Base-by-base conservation (phyloP, 2,329 filamentous ascomycete genomes). In the Fusarium sp. region DNA sequence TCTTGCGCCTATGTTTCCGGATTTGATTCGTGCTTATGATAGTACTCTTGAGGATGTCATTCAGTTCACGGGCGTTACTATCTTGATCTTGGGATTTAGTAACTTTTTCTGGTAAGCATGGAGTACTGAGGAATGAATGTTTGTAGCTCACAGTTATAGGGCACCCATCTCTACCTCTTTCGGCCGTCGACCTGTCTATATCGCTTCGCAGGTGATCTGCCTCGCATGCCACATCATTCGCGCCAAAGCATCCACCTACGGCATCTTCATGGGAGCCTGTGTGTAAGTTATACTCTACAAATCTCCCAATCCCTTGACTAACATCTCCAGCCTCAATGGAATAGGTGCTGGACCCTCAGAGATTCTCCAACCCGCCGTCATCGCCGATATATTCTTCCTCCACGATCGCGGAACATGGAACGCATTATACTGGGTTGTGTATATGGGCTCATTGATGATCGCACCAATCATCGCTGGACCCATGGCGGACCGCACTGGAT, bases 391-490 rank as follows among this genome's bases (percentile, higher is more conserved):
- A 18, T 73, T 67, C 45, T 73, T 73, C 49, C 71, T 73, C 6
- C 70, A 73, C 47, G 71, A 73, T 17, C 61, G 71, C 9, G 70
- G 71, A 24, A 73, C 60, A 36, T 73, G 71, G 71, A 73, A 73
- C 28, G 65, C 71, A 7, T 22, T 73, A 41, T 73, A 73, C 17
- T 73, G 70, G 71, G 71, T 73, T 15, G 26, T 61, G 0, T 73
- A 73, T 18, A 73, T 61, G 22, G 71, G 70, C 2, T 56, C 71
- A 4, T 11, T 73, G 1, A 73, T 73, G 63, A 15, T 65, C 10
- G 63, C 63, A 0, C 63, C 63, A 9, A 54, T 65, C 15, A 63
- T 65, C 15, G 58, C 63, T 1, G 63, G 58, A 1, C 58, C 63
- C 1, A 65, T 65, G 63, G 63, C 63, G 0, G 45, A 54, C 5